phyloP scores from a whole-genome alignment of 192 early-diverging fungal genomes.

The Cetraspora pellucida region DNA sequence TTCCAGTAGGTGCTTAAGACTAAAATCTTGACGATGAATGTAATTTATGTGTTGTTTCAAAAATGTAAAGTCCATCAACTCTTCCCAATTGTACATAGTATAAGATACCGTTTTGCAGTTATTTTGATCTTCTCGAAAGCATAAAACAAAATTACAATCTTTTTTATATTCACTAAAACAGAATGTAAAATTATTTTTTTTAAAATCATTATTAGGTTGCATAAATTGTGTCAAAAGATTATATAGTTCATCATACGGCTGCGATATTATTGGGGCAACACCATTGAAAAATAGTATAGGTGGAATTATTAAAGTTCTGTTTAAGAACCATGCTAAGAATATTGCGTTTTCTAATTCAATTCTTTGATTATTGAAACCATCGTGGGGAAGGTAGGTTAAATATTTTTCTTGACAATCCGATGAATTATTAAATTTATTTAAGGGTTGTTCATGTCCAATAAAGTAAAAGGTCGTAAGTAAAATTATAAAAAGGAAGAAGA shows the following conservation, averaged over 20 bases:
- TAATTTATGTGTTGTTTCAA: background rate
- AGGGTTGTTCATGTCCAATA: too few species aligned
- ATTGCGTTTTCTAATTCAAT: conserved; percentile 48
- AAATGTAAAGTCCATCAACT: conserved; percentile 10
- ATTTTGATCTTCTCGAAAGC: background rate
- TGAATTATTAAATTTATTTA: too few species aligned
- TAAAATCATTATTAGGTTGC: too few species aligned
- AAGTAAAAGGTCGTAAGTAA: too few species aligned
- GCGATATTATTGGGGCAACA: background rate
- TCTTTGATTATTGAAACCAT: conserved; percentile 55
- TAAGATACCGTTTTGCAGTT: background rate
- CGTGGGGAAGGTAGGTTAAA: conserved; percentile 49
- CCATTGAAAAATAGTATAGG: conserved; percentile 39
- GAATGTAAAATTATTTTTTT: background rate
- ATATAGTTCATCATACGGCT: background rate
- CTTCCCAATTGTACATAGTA: conserved; percentile 25
- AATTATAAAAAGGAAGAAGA: too few species aligned
- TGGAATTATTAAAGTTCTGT: conserved; percentile 50
- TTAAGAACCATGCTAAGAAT: conserved; percentile 40
- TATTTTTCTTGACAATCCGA: too few species aligned
- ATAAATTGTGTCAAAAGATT: background rate
- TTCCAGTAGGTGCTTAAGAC: background rate
- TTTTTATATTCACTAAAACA: background rate
- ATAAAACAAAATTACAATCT: background rate
- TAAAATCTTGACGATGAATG: conserved; percentile 8